Evolutionary conservation across 1,284 basidiomycete genomes (phyloP).

Genomic region (Sporisorium reilianum): DNA sequence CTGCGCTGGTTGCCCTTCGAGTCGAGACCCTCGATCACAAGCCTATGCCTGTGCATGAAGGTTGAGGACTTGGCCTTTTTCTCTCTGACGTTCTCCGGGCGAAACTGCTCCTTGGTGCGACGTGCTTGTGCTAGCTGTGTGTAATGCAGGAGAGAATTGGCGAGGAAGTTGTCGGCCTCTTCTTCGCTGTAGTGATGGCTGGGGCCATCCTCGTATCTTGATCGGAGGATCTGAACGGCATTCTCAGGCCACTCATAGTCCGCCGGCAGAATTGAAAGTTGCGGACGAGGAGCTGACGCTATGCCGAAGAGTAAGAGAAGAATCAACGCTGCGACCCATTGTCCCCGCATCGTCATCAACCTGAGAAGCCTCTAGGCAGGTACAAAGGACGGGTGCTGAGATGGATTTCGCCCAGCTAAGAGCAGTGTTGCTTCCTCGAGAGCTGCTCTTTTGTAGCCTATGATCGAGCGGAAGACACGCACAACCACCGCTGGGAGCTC

Average conservation of each 20-base stretch:
- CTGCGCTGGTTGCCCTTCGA: no score
- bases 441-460: neutral
- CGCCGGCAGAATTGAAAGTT: neutral
- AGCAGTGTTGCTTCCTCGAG: neutral
- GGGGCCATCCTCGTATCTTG: no score
- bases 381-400: neutral
- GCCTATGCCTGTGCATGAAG: neutral
- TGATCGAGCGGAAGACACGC: no score
- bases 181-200: constrained; percentile 4
- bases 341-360: neutral
- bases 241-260: constrained; percentile 5
- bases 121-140: neutral
- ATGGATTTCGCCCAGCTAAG: neutral
- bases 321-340: neutral
- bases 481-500: no score
- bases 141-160: constrained; percentile 11
- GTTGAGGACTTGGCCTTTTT: neutral
- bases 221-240: neutral
- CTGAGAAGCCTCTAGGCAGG: no score
- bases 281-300: neutral
- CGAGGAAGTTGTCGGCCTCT: constrained; percentile 12
- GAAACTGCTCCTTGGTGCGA: no score
- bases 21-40: neutral
- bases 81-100: neutral
- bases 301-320: neutral